A percentile compares a stretch with the other conserved stretches of the same genome.
Conservation (phyloP, 2,329 filamentous ascomycete species). For the Claviceps fusiformis region DNA sequence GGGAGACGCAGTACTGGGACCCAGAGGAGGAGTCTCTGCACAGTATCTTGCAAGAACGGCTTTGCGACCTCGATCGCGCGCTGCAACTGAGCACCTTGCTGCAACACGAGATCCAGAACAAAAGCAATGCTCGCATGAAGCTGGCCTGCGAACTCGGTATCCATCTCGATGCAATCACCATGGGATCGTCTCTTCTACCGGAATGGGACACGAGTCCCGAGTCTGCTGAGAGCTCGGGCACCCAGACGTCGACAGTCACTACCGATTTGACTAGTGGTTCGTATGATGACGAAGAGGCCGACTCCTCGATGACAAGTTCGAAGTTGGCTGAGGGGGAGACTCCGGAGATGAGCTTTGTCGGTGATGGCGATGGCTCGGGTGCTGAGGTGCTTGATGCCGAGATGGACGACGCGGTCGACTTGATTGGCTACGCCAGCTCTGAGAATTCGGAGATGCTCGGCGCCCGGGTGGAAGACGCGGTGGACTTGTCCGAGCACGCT, state of each 20-base stretch:
- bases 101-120: constrained; percentile 11
- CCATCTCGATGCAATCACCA: constrained; percentile 9
- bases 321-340: neutral
- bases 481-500: too few relatives aligned
- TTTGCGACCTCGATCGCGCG: constrained; percentile 10
- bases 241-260: too few relatives aligned
- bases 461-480: too few relatives aligned
- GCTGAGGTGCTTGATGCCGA: too few relatives aligned
- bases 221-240: too few relatives aligned
- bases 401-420: too few relatives aligned
- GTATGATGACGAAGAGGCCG: neutral
- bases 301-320: neutral
- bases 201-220: constrained; percentile 11
- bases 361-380: neutral
- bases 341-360: neutral
- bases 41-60: constrained; percentile 12
- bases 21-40: constrained; percentile 13
- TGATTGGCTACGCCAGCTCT: too few relatives aligned
- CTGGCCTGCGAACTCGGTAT: constrained; percentile 13
- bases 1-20: constrained; percentile 15
- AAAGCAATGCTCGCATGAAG: constrained; percentile 14
- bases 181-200: constrained; percentile 17
- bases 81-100: constrained; percentile 10
- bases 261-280: too few relatives aligned
- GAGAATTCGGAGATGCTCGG: too few relatives aligned